Evolutionary conservation across 2,329 filamentous ascomycete species (phyloP), one percentile per base, ranked within the genome.

Genomic region (Plenodomus biglobosus): DNA sequence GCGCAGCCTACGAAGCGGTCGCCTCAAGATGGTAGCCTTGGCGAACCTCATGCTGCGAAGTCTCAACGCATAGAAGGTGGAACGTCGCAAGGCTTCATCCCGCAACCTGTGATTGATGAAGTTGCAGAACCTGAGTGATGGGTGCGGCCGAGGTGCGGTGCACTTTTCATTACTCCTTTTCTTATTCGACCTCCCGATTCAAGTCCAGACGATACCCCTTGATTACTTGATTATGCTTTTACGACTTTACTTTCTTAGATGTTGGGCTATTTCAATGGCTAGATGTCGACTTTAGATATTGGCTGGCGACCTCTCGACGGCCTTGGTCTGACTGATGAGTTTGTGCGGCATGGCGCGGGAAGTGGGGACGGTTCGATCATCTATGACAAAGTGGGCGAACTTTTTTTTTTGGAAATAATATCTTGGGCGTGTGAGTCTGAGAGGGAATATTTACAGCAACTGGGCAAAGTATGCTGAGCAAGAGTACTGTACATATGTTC

Each of bases 61-160:
- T 56, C 71, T 13, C 60, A 69, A 11, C 66, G 71, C 34, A 61
- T 64, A 48, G 70, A 73, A 36, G 50, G 47, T 2, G 51, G 56
- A 24, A 51, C 60, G 13, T 60, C 64, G 5, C 64, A 70, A 40
- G 62, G 66, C 17, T 73, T 74, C 34, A 68, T 77, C 20, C 75
- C 51, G 10, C 59, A 76, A 15, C 69, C 70, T 16, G 74, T 73
- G 64, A 78, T 79, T 42, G 75, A 78, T 21, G 77, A 78, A 59
- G 74, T 55, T 15, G 53, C 61, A 18, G 71, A 73, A 49, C 65
- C 69, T 15, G 66, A 69, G 32, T 70, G 40, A 45, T 45, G 32
- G 56, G 40, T 27, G 40, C 19, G 21, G 39, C 24, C 6, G 40
- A 41, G 16, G 42, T 18, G 41, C 35, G 36, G 32, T 38, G 37